Base-by-base conservation (phyloP, 129 eudicot species). In the Flaveria robusta region DNA sequence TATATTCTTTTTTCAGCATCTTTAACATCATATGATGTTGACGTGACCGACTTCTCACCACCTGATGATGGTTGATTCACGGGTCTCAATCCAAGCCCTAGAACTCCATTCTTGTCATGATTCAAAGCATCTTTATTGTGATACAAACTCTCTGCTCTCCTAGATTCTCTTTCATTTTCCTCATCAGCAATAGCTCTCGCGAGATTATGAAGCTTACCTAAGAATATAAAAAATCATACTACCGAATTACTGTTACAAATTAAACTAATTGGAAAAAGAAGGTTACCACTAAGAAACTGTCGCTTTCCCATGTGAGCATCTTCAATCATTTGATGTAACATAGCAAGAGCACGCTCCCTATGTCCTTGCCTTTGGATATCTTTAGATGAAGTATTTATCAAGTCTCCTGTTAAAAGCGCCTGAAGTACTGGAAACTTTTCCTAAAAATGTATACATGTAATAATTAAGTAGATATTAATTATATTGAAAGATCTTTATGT, bases 181-280 rank as follows among this genome's bases (percentile, higher is more conserved):
- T 91, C 99, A 79, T 91, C 99, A 79, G 95, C 97, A 72, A 95
- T 81, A 74, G 99, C 99, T 86, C 99, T 89, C 13, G 99, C 97
- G 75, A 95, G 91, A 91, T 95, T 95, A 62, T 95, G 99, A 79
- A 95, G 97, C 82, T 95, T 95, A 47, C 98, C 98, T 91, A 81
- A 54, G 62, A 79, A 67, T 56, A 41, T 68, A 68, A 54, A 70
- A 10, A 51, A 67, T 56, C 22, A 67, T 66, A 24, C 42, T 18
- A 9, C 22, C 20, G 65, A 58, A 55, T 68, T 68, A 55, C 23
- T 29, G 7, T 45, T 66, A 56, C 16, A 45, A 77, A 68, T 66
- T 55, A 24, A 55, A 22, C 43, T 34, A 34, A 13, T 18, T 16
- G 23, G 49, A 45, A 4, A 77, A 7, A 67, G 26, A 77, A 37